Conservation (phyloP, 2,329 filamentous ascomycete species). For the Aspergillaceae sp. region DNA sequence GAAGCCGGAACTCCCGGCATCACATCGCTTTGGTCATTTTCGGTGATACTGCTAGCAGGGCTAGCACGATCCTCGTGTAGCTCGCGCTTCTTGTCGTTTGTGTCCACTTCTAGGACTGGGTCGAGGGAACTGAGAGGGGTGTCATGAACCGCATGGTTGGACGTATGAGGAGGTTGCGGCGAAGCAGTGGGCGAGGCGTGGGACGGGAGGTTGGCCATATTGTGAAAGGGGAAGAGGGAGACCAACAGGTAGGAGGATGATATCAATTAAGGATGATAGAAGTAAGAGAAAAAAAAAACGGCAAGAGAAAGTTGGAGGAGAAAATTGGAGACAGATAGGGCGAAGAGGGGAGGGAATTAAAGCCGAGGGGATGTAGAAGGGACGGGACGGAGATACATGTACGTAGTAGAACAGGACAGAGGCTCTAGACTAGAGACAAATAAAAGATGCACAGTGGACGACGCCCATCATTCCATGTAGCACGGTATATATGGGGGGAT, state of each 20-base stretch:
- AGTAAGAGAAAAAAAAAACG: not conserved
- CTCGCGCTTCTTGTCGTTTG: not conserved
- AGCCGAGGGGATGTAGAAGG: not conserved
- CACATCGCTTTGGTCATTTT: constrained; percentile 20
- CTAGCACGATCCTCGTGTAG: constrained; percentile 11
- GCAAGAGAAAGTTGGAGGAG: not conserved
- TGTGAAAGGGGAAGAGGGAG: not conserved
- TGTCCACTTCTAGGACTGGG: not conserved
- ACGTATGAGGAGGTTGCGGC: constrained; percentile 24
- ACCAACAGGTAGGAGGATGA: not conserved
- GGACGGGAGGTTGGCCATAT: constrained; percentile 49
- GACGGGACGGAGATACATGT: not conserved
- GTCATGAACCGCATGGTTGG: constrained; percentile 9
- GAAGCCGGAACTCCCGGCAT: constrained; percentile 45
- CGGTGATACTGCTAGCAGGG: constrained; percentile 11
- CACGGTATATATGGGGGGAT: not conserved
- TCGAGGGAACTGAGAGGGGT: constrained; percentile 13
- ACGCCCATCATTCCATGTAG: not conserved
- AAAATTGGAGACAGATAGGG: not conserved
- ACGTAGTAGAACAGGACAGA: not conserved
- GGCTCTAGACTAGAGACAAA: not conserved
- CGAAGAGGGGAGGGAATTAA: not conserved
- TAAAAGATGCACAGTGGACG: not conserved
- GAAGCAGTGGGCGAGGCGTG: constrained; percentile 45
- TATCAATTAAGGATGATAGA: too few species aligned